Percentiles rank a stretch among this genome's conserved stretches.
Evolutionary conservation across 805 yeast species (phyloP).

Genomic region (Kazachstania viticola): DNA sequence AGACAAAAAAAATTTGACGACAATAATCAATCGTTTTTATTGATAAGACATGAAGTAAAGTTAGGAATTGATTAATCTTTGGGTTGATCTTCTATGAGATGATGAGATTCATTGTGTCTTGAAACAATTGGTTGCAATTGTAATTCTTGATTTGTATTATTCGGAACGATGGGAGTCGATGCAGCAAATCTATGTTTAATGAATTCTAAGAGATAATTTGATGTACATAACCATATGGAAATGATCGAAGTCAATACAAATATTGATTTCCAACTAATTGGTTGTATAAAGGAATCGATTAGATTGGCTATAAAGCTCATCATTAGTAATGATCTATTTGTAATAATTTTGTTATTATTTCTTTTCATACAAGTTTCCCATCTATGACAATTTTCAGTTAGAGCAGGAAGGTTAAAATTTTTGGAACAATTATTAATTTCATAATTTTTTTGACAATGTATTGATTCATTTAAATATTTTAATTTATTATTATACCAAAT

Average conservation of each 20-base stretch:
- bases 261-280: conserved; percentile 51
- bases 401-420: conserved; percentile 42
- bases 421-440: conserved; percentile 46
- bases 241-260: conserved; percentile 31
- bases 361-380: conserved; percentile 62
- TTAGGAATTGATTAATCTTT: too few relatives aligned
- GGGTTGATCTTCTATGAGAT: too few relatives aligned
- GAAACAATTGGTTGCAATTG: too few relatives aligned
- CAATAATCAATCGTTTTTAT: too few relatives aligned
- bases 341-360: conserved; percentile 30
- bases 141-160: too few relatives aligned
- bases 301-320: conserved; percentile 55
- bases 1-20: too few relatives aligned
- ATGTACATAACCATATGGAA: conserved; percentile 39
- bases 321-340: conserved; percentile 44
- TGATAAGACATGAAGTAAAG: too few relatives aligned
- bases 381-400: conserved; percentile 42
- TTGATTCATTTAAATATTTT: conserved; percentile 39
- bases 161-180: too few relatives aligned
- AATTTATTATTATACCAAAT: conserved; percentile 37
- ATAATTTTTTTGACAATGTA: conserved; percentile 41
- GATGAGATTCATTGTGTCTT: too few relatives aligned
- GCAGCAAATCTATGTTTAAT: conserved; percentile 39
- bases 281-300: conserved; percentile 53
- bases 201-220: conserved; percentile 58